A percentile compares a stretch with the other conserved stretches of the same genome.
Evolutionary conservation across 176 grass and related monocot genomes (phyloP).

Genomic region (Dendrocalamus sinicus): DNA sequence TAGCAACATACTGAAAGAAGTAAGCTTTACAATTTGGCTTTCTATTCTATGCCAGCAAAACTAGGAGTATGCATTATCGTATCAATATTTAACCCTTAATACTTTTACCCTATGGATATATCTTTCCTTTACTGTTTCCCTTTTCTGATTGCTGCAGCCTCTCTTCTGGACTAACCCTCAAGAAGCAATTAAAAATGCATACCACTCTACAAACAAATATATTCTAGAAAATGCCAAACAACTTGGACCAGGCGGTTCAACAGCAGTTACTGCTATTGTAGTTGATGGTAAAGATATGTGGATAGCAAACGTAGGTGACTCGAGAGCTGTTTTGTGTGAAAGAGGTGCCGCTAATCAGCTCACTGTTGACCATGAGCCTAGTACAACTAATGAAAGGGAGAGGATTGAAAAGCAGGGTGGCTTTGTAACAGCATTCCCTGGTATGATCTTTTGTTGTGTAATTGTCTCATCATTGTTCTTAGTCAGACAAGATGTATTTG

Average conservation of each 20-base stretch:
- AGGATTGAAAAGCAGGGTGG: slow-evolving; percentile 96
- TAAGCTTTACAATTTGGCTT: slow-evolving; percentile 36
- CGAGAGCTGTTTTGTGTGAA: slow-evolving; percentile 88
- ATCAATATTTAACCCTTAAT: background rate
- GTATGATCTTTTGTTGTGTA: slow-evolving; percentile 54
- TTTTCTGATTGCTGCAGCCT: slow-evolving; percentile 55
- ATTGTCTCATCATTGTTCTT: slow-evolving; percentile 12
- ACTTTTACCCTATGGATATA: slow-evolving; percentile 15
- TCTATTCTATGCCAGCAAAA: slow-evolving; percentile 13
- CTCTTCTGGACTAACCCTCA: slow-evolving; percentile 70
- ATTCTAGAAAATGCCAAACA: slow-evolving; percentile 87
- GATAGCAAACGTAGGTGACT: slow-evolving; percentile 98
- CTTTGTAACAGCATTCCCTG: slow-evolving; percentile 96
- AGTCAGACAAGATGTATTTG: background rate
- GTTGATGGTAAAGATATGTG: slow-evolving; percentile 98
- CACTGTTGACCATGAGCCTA: slow-evolving; percentile 93
- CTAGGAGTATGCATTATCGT: background rate
- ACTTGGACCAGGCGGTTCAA: slow-evolving; percentile 92
- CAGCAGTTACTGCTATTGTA: slow-evolving; percentile 94
- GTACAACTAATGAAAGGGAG: slow-evolving; percentile 64
- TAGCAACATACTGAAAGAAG: slow-evolving; percentile 85
- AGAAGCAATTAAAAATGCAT: slow-evolving; percentile 82
- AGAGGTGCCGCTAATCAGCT: slow-evolving; percentile 89
- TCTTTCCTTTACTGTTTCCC: slow-evolving; percentile 9
- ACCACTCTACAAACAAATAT: slow-evolving; percentile 83